Evolutionary conservation across 106 monocot species (phyloP).

Genomic region (Apostasia shenzhenica): DNA sequence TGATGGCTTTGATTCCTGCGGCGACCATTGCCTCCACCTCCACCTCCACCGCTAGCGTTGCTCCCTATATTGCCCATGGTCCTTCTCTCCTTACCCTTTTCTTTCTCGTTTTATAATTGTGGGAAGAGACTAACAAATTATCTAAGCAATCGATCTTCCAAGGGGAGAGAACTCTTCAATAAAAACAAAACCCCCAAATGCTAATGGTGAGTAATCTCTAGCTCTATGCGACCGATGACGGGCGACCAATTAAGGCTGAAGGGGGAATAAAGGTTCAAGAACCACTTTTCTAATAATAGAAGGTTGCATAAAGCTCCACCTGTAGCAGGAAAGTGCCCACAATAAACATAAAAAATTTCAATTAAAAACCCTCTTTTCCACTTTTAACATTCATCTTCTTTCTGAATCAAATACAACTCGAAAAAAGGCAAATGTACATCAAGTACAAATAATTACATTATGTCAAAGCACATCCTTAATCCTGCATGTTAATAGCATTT

Average conservation of each 20-base stretch:
- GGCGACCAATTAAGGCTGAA: background rate
- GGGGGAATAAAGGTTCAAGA: background rate
- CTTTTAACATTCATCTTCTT: background rate
- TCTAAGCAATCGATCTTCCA: no score
- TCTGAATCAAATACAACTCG: no score
- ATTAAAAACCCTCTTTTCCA: background rate
- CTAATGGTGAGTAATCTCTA: no score
- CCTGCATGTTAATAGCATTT: no score
- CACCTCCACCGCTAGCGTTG: background rate
- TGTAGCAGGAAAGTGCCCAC: background rate
- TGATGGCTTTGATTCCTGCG: slow-evolving; percentile 15
- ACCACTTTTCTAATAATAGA: slow-evolving; percentile 8
- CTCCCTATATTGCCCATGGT: slow-evolving; percentile 20
- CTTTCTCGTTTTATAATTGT: no score
- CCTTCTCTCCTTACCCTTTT: background rate
- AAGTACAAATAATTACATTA: no score
- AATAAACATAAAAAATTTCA: background rate
- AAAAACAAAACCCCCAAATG: background rate
- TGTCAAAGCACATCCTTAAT: no score
- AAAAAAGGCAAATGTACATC: no score
- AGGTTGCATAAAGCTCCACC: slow-evolving; percentile 12
- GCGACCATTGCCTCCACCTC: slow-evolving; percentile 4
- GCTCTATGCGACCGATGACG: background rate
- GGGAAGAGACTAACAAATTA: no score
- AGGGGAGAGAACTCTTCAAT: background rate